Conservation (phyloP, 352 stramenopile species). For the Phytophthora melonis region DNA sequence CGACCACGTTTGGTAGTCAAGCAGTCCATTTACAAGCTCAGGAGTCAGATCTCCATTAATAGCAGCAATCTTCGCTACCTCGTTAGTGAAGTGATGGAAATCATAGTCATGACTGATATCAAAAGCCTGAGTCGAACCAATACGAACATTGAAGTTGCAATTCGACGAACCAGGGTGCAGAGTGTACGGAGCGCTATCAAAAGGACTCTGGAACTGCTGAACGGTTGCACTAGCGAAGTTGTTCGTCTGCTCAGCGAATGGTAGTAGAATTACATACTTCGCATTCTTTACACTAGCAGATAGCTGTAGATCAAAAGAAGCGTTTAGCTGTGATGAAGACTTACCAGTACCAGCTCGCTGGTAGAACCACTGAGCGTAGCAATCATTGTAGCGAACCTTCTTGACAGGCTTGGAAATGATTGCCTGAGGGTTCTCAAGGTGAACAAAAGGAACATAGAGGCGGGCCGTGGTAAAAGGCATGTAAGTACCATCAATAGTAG, state of each 20-base stretch:
- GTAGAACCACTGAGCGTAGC: constrained; percentile 14
- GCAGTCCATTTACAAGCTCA: constrained; percentile 32
- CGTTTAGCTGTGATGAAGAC: neutral
- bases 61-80: constrained; percentile 26
- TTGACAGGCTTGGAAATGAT: constrained; percentile 20
- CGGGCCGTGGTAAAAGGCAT: constrained; percentile 7
- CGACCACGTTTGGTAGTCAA: constrained; percentile 33
- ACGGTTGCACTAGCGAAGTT: neutral
- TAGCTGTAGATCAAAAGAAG: constrained; percentile 13
- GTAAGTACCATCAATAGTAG: constrained; percentile 9
- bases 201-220: neutral
- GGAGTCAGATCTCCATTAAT: constrained; percentile 37
- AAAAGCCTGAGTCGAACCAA: constrained; percentile 32
- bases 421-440: constrained; percentile 17
- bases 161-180: neutral
- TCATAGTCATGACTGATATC: constrained; percentile 31
- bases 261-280: neutral
- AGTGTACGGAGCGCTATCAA: neutral
- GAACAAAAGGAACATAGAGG: constrained; percentile 6
- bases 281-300: constrained; percentile 13
- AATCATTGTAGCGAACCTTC: constrained; percentile 20
- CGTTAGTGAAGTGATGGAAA: constrained; percentile 24
- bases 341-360: constrained; percentile 16
- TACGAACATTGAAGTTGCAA: constrained; percentile 7
- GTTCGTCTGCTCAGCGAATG: neutral